A percentile compares a stretch with the other conserved stretches of the same genome.
These are phyloP conservation scores for Lepidium campestre DNA, from an alignment of 441 rosid genomes.

Conservation along the genomic window DNA sequence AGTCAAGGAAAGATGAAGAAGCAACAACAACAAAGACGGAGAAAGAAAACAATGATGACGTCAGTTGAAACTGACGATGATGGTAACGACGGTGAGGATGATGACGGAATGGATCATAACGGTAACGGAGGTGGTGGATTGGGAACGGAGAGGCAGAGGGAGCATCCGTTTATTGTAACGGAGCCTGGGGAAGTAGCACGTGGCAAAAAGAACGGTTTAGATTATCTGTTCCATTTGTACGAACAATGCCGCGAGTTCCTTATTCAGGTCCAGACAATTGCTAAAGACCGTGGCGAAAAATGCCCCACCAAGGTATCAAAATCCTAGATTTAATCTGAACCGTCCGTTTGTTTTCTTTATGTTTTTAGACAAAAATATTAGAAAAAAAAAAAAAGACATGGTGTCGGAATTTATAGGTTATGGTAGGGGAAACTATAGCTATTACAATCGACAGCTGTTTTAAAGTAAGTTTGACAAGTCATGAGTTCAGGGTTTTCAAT, in stretches of 20 bases:
- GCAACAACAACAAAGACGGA: constrained; percentile 38
- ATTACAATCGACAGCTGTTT: constrained; percentile 36
- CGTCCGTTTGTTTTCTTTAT: constrained; percentile 6
- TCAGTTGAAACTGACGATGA: constrained; percentile 34
- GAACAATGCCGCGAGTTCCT: constrained; percentile 93
- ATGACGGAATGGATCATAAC: constrained; percentile 32
- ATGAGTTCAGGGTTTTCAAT: constrained; percentile 24
- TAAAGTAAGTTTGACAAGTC: constrained; percentile 35
- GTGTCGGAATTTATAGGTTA: constrained; percentile 16
- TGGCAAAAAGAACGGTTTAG: constrained; percentile 97
- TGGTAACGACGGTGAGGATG: constrained; percentile 35
- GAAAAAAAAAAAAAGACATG: not conserved
- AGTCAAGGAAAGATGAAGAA: constrained; percentile 27
- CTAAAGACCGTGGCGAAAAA: constrained; percentile 92
- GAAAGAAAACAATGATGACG: constrained; percentile 40
- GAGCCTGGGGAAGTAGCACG: constrained; percentile 99
- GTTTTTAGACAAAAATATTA: not conserved
- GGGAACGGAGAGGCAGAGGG: constrained; percentile 78
- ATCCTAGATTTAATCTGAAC: constrained; percentile 10
- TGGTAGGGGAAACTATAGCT: constrained; percentile 16
- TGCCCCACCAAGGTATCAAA: constrained; percentile 85
- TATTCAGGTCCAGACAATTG: constrained; percentile 82
- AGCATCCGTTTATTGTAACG: constrained; percentile 97
- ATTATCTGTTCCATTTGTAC: constrained; percentile 92
- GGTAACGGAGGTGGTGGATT: constrained; percentile 38